Evolutionary conservation across 2,329 filamentous ascomycete species (phyloP).

Genomic region (Hirsutella rhossiliensis): DNA sequence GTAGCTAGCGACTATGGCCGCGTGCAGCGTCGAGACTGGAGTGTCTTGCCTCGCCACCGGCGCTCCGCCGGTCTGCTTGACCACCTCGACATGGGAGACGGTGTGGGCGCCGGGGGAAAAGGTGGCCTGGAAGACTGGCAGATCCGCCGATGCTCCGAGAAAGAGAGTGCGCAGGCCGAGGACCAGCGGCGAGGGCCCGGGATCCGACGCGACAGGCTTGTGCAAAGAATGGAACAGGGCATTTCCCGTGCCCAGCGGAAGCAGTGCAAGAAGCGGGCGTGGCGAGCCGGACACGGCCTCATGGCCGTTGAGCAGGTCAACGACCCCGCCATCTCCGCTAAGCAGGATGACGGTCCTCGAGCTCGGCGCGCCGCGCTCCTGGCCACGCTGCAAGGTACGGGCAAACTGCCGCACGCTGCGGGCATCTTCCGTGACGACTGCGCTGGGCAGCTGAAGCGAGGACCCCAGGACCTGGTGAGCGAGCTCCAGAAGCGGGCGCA

Average conservation of each 20-base stretch:
- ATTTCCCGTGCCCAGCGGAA: constrained; percentile 55
- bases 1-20: constrained; percentile 80
- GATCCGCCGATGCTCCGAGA: constrained; percentile 34
- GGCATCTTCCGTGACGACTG: constrained; percentile 51
- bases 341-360: constrained; percentile 57
- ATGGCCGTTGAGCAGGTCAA: constrained; percentile 64
- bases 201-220: constrained; percentile 37
- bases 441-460: constrained; percentile 1
- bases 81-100: constrained; percentile 22
- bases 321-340: constrained; percentile 77
- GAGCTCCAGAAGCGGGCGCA: constrained; percentile 41
- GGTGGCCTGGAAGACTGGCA: constrained; percentile 50
- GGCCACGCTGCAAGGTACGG: constrained; percentile 18
- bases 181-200: constrained; percentile 28
- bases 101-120: constrained; percentile 47
- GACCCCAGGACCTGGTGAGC: constrained; percentile 17
- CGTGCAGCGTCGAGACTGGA: constrained; percentile 39
- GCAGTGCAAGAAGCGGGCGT: constrained; percentile 34
- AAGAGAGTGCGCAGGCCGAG: constrained; percentile 47
- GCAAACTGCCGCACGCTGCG: constrained; percentile 56
- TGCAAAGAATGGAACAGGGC: constrained; percentile 52
- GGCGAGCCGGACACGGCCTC: constrained; percentile 6
- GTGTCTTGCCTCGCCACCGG: constrained; percentile 16
- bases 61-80: not conserved
- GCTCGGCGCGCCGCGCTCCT: constrained; percentile 7